These are phyloP conservation scores for Collybia mongolica DNA, from an alignment of 768 basidiomycete genomes.

Conservation along the genomic window DNA sequence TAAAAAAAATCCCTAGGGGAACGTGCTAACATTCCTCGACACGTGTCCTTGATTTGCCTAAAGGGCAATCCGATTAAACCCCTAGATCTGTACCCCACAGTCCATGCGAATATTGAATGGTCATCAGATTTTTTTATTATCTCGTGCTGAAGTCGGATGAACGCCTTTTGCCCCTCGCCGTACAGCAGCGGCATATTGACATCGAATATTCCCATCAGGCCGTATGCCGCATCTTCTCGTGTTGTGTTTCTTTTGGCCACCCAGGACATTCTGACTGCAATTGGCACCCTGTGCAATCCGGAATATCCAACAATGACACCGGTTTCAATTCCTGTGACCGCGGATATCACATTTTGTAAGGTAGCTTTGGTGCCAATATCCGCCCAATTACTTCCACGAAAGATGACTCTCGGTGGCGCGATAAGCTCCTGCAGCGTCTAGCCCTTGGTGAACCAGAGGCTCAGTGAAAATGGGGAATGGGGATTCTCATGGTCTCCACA, in stretches of 20 bases:
- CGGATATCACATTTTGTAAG: not conserved
- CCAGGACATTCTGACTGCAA: not conserved
- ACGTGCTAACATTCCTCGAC: too few species aligned
- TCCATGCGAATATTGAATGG: not conserved
- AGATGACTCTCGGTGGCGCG: not conserved
- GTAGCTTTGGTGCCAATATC: not conserved
- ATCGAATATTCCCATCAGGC: conserved; percentile 1
- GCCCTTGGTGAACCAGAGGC: too few species aligned
- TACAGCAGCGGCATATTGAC: not conserved
- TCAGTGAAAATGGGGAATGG: not conserved
- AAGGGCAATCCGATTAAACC: too few species aligned
- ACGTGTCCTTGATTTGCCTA: too few species aligned
- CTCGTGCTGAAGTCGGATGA: conserved; percentile 1
- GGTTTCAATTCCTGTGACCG: not conserved
- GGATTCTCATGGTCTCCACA: not conserved
- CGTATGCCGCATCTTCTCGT: not conserved
- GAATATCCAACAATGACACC: not conserved
- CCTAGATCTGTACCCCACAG: too few species aligned
- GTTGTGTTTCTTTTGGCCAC: conserved; percentile 1
- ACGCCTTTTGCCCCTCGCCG: conserved; percentile 3
- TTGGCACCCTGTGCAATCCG: not conserved
- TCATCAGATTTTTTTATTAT: not conserved
- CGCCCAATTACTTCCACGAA: not conserved
- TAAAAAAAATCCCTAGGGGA: too few species aligned
- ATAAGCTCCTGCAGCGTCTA: not conserved